phyloP scores from a whole-genome alignment of 768 basidiomycete genomes.

The Pleurotus pulmonarius region DNA sequence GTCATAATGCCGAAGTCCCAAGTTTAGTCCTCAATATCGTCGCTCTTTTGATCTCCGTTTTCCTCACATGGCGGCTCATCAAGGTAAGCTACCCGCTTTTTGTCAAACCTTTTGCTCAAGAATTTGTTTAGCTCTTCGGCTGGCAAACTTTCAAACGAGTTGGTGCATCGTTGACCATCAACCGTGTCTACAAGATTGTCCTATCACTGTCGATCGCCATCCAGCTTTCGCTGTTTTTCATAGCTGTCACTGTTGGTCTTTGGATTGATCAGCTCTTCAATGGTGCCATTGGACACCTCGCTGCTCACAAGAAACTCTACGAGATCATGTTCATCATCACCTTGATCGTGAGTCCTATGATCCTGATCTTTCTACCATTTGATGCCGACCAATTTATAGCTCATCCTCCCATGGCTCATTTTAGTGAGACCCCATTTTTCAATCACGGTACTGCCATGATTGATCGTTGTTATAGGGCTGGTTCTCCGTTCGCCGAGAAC shows the following conservation, averaged over 20 bases:
- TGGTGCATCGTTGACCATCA: conserved; percentile 71
- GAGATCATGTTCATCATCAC: conserved; percentile 52
- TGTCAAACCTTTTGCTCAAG: background rate
- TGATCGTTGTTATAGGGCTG: conserved; percentile 49
- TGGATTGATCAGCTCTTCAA: conserved; percentile 79
- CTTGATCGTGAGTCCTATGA: conserved; percentile 46
- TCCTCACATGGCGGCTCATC: conserved; percentile 71
- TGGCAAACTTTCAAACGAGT: conserved; percentile 90
- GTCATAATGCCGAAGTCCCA: conserved; percentile 58
- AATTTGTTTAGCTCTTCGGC: conserved; percentile 52
- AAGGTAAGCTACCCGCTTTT: conserved; percentile 41
- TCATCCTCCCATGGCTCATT: conserved; percentile 69
- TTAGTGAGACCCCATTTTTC: conserved; percentile 29
- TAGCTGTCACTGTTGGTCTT: conserved; percentile 61
- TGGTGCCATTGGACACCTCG: conserved; percentile 56
- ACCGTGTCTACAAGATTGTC: conserved; percentile 70
- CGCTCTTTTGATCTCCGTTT: conserved; percentile 54
- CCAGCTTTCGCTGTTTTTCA: conserved; percentile 78
- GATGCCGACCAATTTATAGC: conserved; percentile 29
- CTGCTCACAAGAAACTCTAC: conserved; percentile 43
- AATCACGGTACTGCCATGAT: background rate
- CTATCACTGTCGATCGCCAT: conserved; percentile 67
- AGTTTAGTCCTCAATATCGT: conserved; percentile 60
- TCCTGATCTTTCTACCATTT: background rate
- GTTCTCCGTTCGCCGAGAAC: conserved; percentile 70